Evolutionary conservation across 1,284 basidiomycete species (phyloP), one percentile per base, ranked within the genome.

Genomic region (Fomitiporia mediterranea): DNA sequence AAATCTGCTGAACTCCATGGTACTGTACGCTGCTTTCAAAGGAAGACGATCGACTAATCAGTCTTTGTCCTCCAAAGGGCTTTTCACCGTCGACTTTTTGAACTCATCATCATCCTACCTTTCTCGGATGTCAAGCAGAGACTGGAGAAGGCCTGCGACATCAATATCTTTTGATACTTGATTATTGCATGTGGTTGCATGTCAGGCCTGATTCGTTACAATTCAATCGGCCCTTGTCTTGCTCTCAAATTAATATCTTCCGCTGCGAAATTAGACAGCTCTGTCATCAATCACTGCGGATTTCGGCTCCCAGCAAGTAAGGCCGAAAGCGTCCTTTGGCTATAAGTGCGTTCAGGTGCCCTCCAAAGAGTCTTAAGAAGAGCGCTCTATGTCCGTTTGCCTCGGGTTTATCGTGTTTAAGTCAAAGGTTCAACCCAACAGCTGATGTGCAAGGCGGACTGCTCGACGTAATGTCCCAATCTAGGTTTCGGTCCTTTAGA

Each of bases 341-440:
- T 25, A 25, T 44, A 25, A 13, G 6, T 34, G 19, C 8, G 43
- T 19, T 3, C 21, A 42, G n/a, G 39, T 42, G 39, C 11, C 8
- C 25, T 9, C 39, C 23, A 25, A 15, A 27, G 8, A 13, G 27
- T 30, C 11, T 9, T 7, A 30, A n/a, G 44, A 28, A 46, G 15
- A 43, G 44, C 44, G 44, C 44, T 25, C 30, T 46, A 46, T 46
- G 25, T 46, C 44, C 44, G 44, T 25, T 28, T 28, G 44, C 44
- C 44, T 27, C 23, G 44, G 44, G 30, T n/a, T 30, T 46, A 28
- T 11, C 25, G 25, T 9, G 13, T 46, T 4, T 11, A 13, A 34
- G 7, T 34, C 32, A 34, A 34, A 6, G 32, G 5, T 4, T 17
- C 15, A 17, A 46, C 15, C 25, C 21, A 46, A 46, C 17, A 4